Base-by-base conservation (phyloP, 2,329 filamentous ascomycete species). In the Ophiobolus disseminans region DNA sequence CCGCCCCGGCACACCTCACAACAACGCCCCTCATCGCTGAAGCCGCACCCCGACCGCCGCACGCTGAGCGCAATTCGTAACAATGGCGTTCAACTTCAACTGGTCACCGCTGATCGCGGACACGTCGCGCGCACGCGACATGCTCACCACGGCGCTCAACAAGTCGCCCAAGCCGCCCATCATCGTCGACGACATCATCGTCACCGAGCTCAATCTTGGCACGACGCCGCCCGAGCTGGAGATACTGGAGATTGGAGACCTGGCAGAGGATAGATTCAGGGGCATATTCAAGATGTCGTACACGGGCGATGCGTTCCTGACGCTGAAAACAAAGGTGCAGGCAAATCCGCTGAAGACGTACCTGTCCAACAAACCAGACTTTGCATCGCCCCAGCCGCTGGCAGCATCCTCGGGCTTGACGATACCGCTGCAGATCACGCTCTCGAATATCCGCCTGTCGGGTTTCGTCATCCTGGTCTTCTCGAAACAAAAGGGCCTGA, bases 1-100 rank as follows among this genome's bases (percentile, higher is more conserved):
- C 69, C 63, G 54, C 55, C 49, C 55, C 54, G 60, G 54, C 55
- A 53, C 43, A 36, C 51, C 45, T 43, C 55, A 32, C 50, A 49
- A 48, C 47, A 47, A 37, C 39, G 36, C 32, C 53, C 44, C 42
- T 45, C 53, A 53, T 53, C 55, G 45, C 55, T 52, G 53, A 39
- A 56, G 47, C 60, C 32, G 50, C 62, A 54, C 57, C 66, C 42
- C 56, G 40, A 43, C 50, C 45, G 25, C 22, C 26, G 22, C 32
- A 17, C 38, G 14, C 50, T 31, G 30, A 45, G 40, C 30, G 39
- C 43, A 32, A 40, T 16, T 41, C 32, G 26, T 45, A 49, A 58
- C 49, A 76, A 99, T 99, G 94, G 94, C 94, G 64, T 99, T 99
- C 89, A 97, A 97, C 82, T 99, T 99, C 89, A 97, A 97, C 90